These are phyloP conservation scores for Daucus carota DNA, from an alignment of 129 eudicot genomes.

Conservation along the genomic window DH1_v3.0 NC_030389.2:39030001-39030500, in stretches of 20 bases:
- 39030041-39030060: neutral
- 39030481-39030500: slow-evolving; percentile 1
- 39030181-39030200: neutral
- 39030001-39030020: slow-evolving; percentile 3
- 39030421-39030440: neutral
- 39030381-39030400: neutral
- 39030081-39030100: neutral
- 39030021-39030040: slow-evolving; percentile 5
- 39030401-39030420: slow-evolving; percentile 10
- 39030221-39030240: neutral
- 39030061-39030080: neutral
- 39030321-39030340: neutral
- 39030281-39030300: slow-evolving; percentile 7
- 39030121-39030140: neutral
- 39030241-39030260: neutral
- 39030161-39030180: neutral
- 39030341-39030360: neutral
- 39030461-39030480: slow-evolving; percentile 19
- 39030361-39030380: neutral
- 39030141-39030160: neutral
- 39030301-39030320: slow-evolving; percentile 14
- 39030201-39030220: neutral
- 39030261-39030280: slow-evolving; percentile 5
- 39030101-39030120: slow-evolving; percentile 14
- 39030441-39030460: neutral